Evolutionary conservation across 805 yeast species (phyloP), one percentile per base, ranked within the genome.

Genomic region (Metschnikowia noctiluminum): DNA sequence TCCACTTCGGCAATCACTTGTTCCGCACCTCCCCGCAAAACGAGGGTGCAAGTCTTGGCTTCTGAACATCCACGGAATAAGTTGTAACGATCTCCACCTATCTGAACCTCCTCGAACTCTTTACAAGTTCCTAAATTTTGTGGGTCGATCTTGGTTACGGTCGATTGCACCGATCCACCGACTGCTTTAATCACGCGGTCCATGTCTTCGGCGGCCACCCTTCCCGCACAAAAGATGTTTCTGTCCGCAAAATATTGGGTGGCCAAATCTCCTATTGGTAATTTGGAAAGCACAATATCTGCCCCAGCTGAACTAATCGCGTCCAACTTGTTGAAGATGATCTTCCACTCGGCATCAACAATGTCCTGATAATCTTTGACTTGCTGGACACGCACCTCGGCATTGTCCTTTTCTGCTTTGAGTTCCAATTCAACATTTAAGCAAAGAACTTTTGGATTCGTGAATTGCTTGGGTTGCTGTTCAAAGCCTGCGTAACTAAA

Each of bases 301-400:
- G 97, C 97, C 27, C 98, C 98, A 3, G 96, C 78, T 27, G 76
- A 78, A 59, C 82, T 85, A 56, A 94, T 86, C 45, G 89, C 85
- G 62, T 88, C 86, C 57, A 94, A 79, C 71, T 94, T 94, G 63
- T 85, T 80, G 61, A 87, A 77, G 56, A 94, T 94, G 57, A 94
- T 87, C 66, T 88, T 82, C 98, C 99, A 94, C 70, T 94, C 99
- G n/a, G 99, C 99, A 69, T 94, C 98, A 15, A 94, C 99, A 49
- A 94, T 86, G 32, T 85, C 89, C 74, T 94, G 99, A 70, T 94
- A 94, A 61, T 92, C 97, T 50, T 81, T 79, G 48, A 94, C 97
- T 66, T 90, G 86, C 61, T 89, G 95, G 43, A 94, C 94, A 58
- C 99, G 82, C 32, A 94, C 98, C 75, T 94, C 99, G 9, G 99